These are phyloP conservation scores for Phytopythium cucurbitacearum DNA, from an alignment of 352 stramenopile species.

Conservation along the genomic window DNA sequence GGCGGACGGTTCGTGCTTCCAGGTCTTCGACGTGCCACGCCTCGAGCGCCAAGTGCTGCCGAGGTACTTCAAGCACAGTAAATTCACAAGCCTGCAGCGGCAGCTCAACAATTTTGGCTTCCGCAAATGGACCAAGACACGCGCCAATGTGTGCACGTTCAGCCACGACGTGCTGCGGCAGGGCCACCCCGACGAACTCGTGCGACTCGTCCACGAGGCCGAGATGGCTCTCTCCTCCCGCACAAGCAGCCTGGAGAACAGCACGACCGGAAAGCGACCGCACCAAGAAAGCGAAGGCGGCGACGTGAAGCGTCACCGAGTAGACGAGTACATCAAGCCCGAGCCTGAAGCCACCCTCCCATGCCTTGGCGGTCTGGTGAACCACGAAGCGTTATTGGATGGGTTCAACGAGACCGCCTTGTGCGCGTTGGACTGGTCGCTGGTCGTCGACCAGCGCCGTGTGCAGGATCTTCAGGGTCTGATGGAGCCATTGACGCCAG, in stretches of 20 bases:
- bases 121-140: conserved; percentile 74
- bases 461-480: conserved; percentile 19
- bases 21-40: conserved; percentile 55
- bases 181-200: conserved; percentile 25
- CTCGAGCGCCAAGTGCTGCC: conserved; percentile 85
- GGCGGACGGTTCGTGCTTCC: conserved; percentile 56
- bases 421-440: conserved; percentile 18
- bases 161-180: conserved; percentile 59
- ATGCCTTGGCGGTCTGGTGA: not conserved
- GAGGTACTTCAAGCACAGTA: conserved; percentile 90
- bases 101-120: conserved; percentile 93
- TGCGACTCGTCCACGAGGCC: conserved; percentile 11
- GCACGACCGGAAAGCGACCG: no score
- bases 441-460: conserved; percentile 15
- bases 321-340: not conserved
- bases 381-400: conserved; percentile 1
- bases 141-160: conserved; percentile 58
- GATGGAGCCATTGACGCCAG: conserved; percentile 17
- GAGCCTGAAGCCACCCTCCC: not conserved
- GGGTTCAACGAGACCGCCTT: conserved; percentile 14
- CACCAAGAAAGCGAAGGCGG: no score
- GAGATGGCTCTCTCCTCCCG: conserved; percentile 13
- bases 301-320: no score
- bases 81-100: conserved; percentile 88
- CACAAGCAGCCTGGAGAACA: not conserved